Base-by-base conservation (phyloP, 352 stramenopile genomes). In the Globisporangium nunn region DNA sequence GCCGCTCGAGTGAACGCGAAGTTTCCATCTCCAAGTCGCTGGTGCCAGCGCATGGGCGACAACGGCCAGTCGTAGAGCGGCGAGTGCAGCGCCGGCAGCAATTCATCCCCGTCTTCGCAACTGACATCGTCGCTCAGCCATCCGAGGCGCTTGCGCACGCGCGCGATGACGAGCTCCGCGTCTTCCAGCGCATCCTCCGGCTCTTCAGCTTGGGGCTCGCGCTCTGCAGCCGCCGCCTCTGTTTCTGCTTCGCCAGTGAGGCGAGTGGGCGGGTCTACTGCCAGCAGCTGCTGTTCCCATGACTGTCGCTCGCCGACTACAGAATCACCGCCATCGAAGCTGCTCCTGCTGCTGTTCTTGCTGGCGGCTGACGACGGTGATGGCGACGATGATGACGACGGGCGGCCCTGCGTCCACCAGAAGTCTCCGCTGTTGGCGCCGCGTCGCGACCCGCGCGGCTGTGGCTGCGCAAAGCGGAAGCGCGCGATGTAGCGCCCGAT, bases 401-500 rank as follows among this genome's bases (percentile, higher is more conserved):
- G 6, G 1, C 30, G 2, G 30, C 35, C 8, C 15, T 39, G 56
- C 31, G 68, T 75, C 78, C 78, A 88, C 78, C 78, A 88, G 44
- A 88, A 88, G 30, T 86, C 75, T 3, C 64, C 62, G 5, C 50
- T 52, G 3, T 50, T 35, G 2, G 71, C 59, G 0, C 56, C 59
- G n/a, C n/a, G 43, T 12, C 78, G 71, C 53, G 56, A 35, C n/a
- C 82, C 74, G 7, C 78, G 64, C 0, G 78, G 72, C 46, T 64
- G 72, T 39, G 78, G 78, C 47, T 69, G 62, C 51, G 82, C 78
- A 28, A 71, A 67, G 6, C 78, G 78, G 64, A 88, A 88, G 40
- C 78, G 74, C 29, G 74, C 74, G 12, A 88, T 88, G 68, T 88
- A 88, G 50, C 69, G 79, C 53, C 72, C 72, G 66, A 88, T 88